Conservation (phyloP, 2,329 filamentous ascomycete genomes). For the Trichophyton rubrum region DNA sequence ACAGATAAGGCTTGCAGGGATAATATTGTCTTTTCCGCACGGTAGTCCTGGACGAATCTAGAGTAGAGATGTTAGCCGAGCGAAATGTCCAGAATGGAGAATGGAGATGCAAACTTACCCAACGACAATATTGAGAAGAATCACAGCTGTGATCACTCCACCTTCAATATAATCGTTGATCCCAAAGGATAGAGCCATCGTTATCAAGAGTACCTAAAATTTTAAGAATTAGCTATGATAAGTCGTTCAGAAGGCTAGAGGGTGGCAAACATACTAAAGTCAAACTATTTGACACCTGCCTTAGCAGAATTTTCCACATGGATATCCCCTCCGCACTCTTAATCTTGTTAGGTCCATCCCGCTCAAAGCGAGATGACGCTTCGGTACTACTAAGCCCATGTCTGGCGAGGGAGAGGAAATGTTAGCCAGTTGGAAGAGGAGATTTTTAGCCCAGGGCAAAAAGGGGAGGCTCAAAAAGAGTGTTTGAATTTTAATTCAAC, state of each 20-base stretch:
- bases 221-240: neutral
- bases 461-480: neutral
- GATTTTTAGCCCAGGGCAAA: neutral
- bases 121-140: constrained; percentile 45
- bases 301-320: constrained; percentile 62
- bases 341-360: constrained; percentile 59
- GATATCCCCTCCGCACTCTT: constrained; percentile 59
- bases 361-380: constrained; percentile 51
- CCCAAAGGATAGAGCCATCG: constrained; percentile 52
- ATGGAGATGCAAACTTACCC: constrained; percentile 24
- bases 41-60: constrained; percentile 42
- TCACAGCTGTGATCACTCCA: constrained; percentile 47
- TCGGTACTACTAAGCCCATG: constrained; percentile 53
- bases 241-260: neutral
- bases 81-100: neutral
- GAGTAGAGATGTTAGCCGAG: neutral
- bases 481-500: neutral
- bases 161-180: constrained; percentile 47
- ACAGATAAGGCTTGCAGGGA: constrained; percentile 40
- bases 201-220: constrained; percentile 56
- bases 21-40: constrained; percentile 43
- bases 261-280: constrained; percentile 42
- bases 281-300: constrained; percentile 65
- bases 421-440: neutral
- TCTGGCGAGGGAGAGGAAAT: constrained; percentile 13